Evolutionary conservation across 805 yeast species (phyloP).

Genomic region (Barnettozyma populi): DNA sequence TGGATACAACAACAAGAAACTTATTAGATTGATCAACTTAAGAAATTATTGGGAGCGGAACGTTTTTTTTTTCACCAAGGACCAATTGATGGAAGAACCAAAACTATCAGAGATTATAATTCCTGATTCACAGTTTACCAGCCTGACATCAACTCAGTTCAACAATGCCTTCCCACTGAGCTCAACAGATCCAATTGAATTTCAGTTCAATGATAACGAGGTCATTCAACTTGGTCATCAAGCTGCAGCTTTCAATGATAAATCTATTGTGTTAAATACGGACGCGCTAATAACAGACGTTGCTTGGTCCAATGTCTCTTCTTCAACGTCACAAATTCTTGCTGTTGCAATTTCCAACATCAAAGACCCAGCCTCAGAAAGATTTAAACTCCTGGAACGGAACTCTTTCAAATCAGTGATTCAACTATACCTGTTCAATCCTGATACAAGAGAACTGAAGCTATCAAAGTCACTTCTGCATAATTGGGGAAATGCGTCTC

Average conservation of each 20-base stretch:
- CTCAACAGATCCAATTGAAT: constrained; percentile 7
- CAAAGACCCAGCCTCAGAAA: constrained; percentile 24
- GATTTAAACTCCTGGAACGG: constrained; percentile 25
- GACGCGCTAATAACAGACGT: constrained; percentile 50
- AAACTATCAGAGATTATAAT: constrained; percentile 1
- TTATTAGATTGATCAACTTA: constrained; percentile 37
- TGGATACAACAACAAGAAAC: constrained; percentile 43
- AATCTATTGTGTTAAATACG: constrained; percentile 38
- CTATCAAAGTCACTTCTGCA: constrained; percentile 31
- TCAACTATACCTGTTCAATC: constrained; percentile 39
- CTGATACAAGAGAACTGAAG: constrained; percentile 23
- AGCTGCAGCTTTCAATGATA: constrained; percentile 21
- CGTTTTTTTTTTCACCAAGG: constrained; percentile 38
- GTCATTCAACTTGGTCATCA: constrained; percentile 12
- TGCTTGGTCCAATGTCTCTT: constrained; percentile 42
- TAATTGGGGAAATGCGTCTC: constrained; percentile 40
- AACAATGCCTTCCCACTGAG: constrained; percentile 22
- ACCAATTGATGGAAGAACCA: constrained; percentile 23
- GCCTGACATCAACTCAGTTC: constrained; percentile 22
- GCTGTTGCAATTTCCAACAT: constrained; percentile 46
- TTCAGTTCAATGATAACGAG: constrained; percentile 18
- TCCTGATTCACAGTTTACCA: constrained; percentile 13
- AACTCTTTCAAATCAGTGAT: constrained; percentile 34
- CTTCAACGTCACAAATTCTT: constrained; percentile 32
- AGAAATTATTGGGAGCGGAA: constrained; percentile 46